phyloP scores from a whole-genome alignment of 2,329 filamentous ascomycete genomes.

The Phoma herbarum region DNA sequence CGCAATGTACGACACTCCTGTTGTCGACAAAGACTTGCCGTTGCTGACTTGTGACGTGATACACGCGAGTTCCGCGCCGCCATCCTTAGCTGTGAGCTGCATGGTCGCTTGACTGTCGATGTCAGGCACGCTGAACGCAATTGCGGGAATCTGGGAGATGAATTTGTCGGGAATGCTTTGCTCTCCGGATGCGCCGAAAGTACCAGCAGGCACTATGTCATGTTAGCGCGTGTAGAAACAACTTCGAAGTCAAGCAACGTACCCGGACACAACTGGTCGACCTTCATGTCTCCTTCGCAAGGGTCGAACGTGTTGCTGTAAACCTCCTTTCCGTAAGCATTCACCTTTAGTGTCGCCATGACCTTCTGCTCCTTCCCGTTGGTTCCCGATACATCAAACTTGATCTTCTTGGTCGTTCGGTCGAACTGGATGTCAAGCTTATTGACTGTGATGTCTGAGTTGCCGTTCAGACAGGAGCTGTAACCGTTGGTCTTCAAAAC shows the following conservation, averaged over 20 bases:
- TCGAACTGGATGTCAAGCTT: constrained; percentile 82
- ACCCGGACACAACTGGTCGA: constrained; percentile 84
- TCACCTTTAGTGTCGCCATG: constrained; percentile 76
- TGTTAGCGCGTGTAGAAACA: constrained; percentile 28
- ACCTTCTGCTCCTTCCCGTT: constrained; percentile 81
- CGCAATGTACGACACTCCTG: constrained; percentile 83
- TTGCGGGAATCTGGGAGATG: constrained; percentile 79
- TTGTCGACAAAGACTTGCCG: constrained; percentile 79
- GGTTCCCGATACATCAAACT: constrained; percentile 82
- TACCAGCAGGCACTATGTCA: constrained; percentile 71
- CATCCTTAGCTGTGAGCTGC: constrained; percentile 71
- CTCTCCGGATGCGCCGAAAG: constrained; percentile 75
- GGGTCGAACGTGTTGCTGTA: constrained; percentile 86
- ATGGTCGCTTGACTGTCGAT: constrained; percentile 86
- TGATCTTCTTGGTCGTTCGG: constrained; percentile 74
- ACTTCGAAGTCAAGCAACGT: constrained; percentile 44
- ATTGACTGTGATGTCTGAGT: constrained; percentile 72
- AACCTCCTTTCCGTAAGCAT: constrained; percentile 82
- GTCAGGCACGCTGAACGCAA: constrained; percentile 91
- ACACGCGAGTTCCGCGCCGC: constrained; percentile 75
- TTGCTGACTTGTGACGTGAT: constrained; percentile 84
- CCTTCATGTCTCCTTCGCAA: constrained; percentile 72
- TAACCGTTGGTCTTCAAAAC: constrained; percentile 84
- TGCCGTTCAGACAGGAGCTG: constrained; percentile 70
- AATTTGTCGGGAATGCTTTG: constrained; percentile 77